Evolutionary conservation across 139 green algal genomes (phyloP).

Genomic region (Eudorina sp.): DNA sequence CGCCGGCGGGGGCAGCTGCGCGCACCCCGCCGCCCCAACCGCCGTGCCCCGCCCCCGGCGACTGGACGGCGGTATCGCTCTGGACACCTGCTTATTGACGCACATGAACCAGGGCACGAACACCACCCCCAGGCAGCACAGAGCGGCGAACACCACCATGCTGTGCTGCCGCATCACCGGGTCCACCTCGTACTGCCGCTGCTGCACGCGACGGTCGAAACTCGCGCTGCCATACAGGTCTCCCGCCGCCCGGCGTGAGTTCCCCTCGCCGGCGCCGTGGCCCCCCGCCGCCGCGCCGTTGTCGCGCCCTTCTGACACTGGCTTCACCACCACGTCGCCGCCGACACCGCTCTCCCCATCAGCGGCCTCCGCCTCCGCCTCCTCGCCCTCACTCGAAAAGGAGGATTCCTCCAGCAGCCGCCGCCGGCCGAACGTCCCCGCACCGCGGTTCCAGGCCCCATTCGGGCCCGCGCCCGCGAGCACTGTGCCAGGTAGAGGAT

Average conservation of each 20-base stretch:
- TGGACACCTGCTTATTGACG: not conserved
- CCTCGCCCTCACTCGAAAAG: not conserved
- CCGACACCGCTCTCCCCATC: not conserved
- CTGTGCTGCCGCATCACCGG: constrained; percentile 27
- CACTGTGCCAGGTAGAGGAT: constrained; percentile 31
- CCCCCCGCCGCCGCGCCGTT: too few relatives aligned
- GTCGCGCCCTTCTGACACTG: not conserved
- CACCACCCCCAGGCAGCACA: constrained; percentile 11
- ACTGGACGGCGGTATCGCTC: not conserved
- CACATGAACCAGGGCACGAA: constrained; percentile 35
- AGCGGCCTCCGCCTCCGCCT: not conserved
- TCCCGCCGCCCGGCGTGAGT: not conserved
- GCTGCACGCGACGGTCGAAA: not conserved
- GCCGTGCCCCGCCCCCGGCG: too few relatives aligned
- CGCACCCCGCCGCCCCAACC: too few relatives aligned
- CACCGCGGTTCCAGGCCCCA: not conserved
- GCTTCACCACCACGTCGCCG: not conserved
- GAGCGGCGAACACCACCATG: constrained; percentile 31
- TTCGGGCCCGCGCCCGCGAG: not conserved
- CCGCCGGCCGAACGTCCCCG: not conserved
- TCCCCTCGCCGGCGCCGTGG: not conserved
- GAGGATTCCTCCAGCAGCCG: not conserved
- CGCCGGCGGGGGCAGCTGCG: too few relatives aligned
- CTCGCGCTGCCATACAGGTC: not conserved
- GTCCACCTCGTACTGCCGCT: constrained; percentile 14